Evolutionary conservation across 768 basidiomycete species (phyloP).

Genomic region (Trametes sanguinea): DNA sequence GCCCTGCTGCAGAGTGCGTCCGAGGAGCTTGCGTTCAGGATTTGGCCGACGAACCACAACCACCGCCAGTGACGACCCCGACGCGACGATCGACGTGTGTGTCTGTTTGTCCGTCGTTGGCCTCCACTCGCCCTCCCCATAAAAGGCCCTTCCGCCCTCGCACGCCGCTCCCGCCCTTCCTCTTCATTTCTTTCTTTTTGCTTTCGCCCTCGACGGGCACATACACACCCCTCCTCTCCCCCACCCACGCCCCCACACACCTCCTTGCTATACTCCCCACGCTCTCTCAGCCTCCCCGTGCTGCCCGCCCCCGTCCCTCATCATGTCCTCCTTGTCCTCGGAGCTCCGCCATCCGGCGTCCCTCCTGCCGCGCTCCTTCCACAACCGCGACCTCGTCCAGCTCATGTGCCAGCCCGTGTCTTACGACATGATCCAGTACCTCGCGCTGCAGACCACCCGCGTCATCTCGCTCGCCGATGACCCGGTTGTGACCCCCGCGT

Average conservation of each 20-base stretch:
- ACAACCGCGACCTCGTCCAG: slow-evolving; percentile 79
- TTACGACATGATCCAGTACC: slow-evolving; percentile 81
- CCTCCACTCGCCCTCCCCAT: slow-evolving; percentile 4
- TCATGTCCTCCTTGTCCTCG: slow-evolving; percentile 33
- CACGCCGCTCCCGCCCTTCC: slow-evolving; percentile 21
- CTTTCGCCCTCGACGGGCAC: slow-evolving; percentile 41
- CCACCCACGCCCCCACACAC: slow-evolving; percentile 27
- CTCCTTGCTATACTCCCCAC: slow-evolving; percentile 34
- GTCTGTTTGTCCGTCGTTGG: slow-evolving; percentile 27
- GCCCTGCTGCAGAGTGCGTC: neutral
- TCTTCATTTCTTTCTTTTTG: slow-evolving; percentile 29
- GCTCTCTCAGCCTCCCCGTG: slow-evolving; percentile 22
- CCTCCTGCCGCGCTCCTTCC: slow-evolving; percentile 71
- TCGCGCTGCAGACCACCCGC: slow-evolving; percentile 75
- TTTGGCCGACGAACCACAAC: neutral
- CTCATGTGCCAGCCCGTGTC: slow-evolving; percentile 80
- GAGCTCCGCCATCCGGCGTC: slow-evolving; percentile 72
- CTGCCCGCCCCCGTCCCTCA: slow-evolving; percentile 31
- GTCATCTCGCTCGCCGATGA: slow-evolving; percentile 75
- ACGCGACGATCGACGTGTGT: slow-evolving; percentile 20
- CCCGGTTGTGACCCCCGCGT: slow-evolving; percentile 31
- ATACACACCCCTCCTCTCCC: slow-evolving; percentile 27
- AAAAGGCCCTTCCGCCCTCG: slow-evolving; percentile 23
- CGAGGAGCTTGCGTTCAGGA: neutral
- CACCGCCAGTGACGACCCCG: neutral